phyloP scores from a whole-genome alignment of 2,329 filamentous ascomycete species.

The Arachnopeziza araneosa region DNA sequence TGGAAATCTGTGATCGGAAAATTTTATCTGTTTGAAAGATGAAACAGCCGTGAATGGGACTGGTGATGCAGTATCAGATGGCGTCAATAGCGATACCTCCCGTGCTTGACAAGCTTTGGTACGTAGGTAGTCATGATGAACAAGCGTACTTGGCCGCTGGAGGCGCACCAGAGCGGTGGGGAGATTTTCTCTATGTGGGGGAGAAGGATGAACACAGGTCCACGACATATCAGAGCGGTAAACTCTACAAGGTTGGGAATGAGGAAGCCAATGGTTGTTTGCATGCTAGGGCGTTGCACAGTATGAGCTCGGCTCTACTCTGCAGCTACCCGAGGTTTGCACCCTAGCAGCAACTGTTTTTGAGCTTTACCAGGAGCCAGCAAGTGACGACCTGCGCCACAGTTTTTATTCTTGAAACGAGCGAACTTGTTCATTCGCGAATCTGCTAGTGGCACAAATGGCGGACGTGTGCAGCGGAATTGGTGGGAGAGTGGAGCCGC shows the following conservation, averaged over 20 bases:
- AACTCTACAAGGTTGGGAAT: background rate
- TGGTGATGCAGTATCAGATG: background rate
- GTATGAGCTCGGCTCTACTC: background rate
- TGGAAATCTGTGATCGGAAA: background rate
- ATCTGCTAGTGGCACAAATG: background rate
- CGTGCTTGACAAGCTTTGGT: background rate
- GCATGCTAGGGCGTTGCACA: background rate
- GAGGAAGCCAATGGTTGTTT: background rate
- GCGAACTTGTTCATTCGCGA: background rate
- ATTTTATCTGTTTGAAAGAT: background rate
- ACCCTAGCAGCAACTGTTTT: background rate
- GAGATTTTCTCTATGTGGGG: background rate
- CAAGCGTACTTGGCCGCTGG: background rate
- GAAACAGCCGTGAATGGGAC: background rate
- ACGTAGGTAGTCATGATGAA: background rate
- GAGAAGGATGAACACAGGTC: background rate
- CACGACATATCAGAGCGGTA: background rate
- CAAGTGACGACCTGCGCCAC: background rate
- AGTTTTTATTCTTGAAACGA: background rate
- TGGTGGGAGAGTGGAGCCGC: background rate
- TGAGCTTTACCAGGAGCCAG: background rate
- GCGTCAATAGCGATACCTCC: background rate
- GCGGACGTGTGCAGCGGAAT: background rate
- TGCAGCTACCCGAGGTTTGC: background rate
- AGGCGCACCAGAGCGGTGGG: background rate